Base-by-base conservation (phyloP, 495 filamentous ascomycete species). In the Hyaloscypha bicolor region DNA sequence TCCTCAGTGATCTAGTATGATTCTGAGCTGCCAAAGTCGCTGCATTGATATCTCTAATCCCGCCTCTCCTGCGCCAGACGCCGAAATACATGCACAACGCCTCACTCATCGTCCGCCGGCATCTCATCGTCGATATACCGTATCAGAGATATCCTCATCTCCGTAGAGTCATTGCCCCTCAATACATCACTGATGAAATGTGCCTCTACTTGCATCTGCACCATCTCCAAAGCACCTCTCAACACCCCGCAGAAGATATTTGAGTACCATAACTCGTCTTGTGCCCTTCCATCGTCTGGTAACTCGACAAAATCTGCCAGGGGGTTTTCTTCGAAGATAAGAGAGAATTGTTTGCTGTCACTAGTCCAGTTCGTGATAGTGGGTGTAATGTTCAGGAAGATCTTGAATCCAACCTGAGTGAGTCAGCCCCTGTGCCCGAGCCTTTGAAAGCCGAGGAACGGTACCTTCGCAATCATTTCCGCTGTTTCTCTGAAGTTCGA, bases 191-290 rank as follows among this genome's bases (percentile, higher is more conserved):
- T 97, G 74, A 97, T 90, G 76, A 97, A 99, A 74, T 97, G 93
- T 37, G 92, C 93, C 76, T 99, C 95, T 25, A 98, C 92, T 81
- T 99, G 95, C 93, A 98, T 96, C 84, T 97, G 95, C 39, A 99
- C 96, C 95, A 99, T 99, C 82, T 99, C 95, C 64, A 98, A 78
- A 6, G 95, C 88, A 6, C 95, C 95, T 71, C 94, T 82, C 53
- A 99, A 80, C 31, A 99, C 90, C 48, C 95, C 95, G 71, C 96
- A 98, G 22, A 98, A 84, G 57, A 99, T 95, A 79, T 97, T 98
- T 3, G 93, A 97, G 74, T 94, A 99, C 95, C 95, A 99, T 12
- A 99, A 81, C 79, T 97, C 94, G 76, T 98, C 94, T 75, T 98
- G 95, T 9, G 94, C 93, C 61, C 93, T 84, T 56, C 93, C 96